phyloP scores from a whole-genome alignment of 2,329 filamentous ascomycete species.

The Knufia fluminis region DNA sequence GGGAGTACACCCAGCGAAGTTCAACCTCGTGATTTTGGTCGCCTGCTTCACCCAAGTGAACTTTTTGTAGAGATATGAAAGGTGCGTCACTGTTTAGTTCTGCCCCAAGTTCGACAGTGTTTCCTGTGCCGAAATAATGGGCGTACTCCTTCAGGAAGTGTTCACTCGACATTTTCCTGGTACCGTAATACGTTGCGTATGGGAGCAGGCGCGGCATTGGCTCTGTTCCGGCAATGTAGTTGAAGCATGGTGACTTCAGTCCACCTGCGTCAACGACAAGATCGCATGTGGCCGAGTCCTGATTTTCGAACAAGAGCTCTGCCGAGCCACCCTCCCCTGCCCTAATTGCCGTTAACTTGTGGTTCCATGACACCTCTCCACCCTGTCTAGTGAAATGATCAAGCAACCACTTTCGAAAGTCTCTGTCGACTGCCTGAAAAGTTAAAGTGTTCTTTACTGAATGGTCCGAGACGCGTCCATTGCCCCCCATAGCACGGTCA shows the following conservation, averaged over 20 bases:
- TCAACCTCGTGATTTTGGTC: neutral
- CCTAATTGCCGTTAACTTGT: constrained; percentile 4
- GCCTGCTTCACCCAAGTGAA: neutral
- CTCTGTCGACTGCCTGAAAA: constrained; percentile 5
- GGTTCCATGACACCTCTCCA: neutral
- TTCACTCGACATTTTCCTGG: neutral
- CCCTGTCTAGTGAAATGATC: neutral
- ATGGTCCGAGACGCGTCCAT: neutral
- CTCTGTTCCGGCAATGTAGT: neutral
- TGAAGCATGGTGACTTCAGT: neutral
- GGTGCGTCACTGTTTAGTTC: neutral
- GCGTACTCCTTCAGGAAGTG: neutral
- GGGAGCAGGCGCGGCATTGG: neutral
- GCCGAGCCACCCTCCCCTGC: neutral
- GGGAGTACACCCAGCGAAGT: constrained; percentile 3
- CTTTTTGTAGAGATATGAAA: constrained; percentile 1
- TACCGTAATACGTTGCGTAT: constrained; percentile 4
- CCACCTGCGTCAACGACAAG: constrained; percentile 5
- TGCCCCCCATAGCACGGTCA: constrained; percentile 1
- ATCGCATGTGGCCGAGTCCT: neutral
- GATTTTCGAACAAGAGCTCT: neutral
- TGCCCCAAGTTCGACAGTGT: neutral
- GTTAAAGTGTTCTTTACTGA: neutral
- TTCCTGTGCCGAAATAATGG: constrained; percentile 1
- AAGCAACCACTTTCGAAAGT: neutral